Percentiles rank a stretch among this genome's conserved stretches.
Conservation (phyloP, 352 stramenopile genomes). For the Aphanomyces stellatus region DNA sequence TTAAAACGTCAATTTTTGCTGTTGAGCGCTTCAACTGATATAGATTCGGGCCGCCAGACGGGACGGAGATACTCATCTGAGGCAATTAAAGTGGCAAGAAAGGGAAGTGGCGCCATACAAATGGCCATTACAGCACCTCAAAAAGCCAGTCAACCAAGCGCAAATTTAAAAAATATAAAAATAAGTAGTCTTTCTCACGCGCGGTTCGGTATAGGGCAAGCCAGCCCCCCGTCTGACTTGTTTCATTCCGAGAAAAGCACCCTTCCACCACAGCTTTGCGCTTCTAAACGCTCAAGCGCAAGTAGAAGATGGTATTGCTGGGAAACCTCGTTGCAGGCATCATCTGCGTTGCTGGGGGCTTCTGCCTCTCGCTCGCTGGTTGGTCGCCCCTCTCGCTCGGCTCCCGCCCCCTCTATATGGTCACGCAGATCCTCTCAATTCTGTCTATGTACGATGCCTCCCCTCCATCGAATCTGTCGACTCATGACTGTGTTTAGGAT, state of each 20-base stretch:
- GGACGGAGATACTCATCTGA: neutral
- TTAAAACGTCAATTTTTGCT: neutral
- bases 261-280: no score
- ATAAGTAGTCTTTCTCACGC: no score
- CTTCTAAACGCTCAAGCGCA: no score
- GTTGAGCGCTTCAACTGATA: neutral
- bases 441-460: slow-evolving; percentile 67
- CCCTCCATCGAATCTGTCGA: slow-evolving; percentile 9
- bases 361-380: slow-evolving; percentile 77
- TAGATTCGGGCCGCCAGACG: neutral
- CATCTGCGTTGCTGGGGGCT: slow-evolving; percentile 64
- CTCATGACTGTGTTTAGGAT: slow-evolving; percentile 9
- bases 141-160: neutral
- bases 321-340: slow-evolving; percentile 25
- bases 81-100: slow-evolving; percentile 4
- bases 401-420: slow-evolving; percentile 71
- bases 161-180: slow-evolving; percentile 11
- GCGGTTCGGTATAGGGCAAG: neutral
- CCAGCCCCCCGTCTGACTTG: neutral
- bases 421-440: slow-evolving; percentile 70
- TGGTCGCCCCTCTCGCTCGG: slow-evolving; percentile 81
- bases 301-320: slow-evolving; percentile 10
- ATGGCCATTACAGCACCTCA: neutral
- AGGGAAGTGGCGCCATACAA: neutral
- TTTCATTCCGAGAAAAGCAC: slow-evolving; percentile 18